Evolutionary conservation across 2,329 filamentous ascomycete genomes (phyloP).

Genomic region (Colletotrichum plurivorum): DNA sequence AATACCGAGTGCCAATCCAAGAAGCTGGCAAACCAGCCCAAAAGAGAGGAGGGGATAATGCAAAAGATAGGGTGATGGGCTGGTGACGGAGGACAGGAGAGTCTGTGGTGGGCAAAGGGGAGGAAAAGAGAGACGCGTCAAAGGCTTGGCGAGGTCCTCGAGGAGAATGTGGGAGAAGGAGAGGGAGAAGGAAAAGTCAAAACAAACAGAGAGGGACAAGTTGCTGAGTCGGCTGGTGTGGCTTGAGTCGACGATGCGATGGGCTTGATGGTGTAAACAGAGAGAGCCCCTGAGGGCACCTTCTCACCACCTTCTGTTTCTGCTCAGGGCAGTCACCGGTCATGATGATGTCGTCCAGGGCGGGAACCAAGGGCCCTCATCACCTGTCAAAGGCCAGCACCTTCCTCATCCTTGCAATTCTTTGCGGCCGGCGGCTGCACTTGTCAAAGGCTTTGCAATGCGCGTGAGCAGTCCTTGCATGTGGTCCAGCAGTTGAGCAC

Average conservation of each 20-base stretch:
- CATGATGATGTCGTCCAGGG: background rate
- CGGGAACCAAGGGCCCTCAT: background rate
- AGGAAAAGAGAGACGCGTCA: slow-evolving; percentile 21
- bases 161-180: slow-evolving; percentile 12
- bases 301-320: slow-evolving; percentile 25
- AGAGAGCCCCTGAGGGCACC: slow-evolving; percentile 14
- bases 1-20: slow-evolving; percentile 35
- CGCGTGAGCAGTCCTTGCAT: background rate
- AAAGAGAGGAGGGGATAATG: slow-evolving; percentile 34
- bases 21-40: slow-evolving; percentile 31
- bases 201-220: background rate
- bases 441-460: slow-evolving; percentile 15
- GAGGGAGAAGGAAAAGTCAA: slow-evolving; percentile 15
- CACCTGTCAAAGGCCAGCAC: slow-evolving; percentile 20
- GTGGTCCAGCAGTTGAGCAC: background rate
- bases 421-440: slow-evolving; percentile 13
- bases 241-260: slow-evolving; percentile 15
- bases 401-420: slow-evolving; percentile 7
- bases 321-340: slow-evolving; percentile 20
- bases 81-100: slow-evolving; percentile 11
- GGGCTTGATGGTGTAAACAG: slow-evolving; percentile 11
- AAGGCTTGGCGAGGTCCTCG: slow-evolving; percentile 10
- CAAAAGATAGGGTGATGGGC: slow-evolving; percentile 30
- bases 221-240: background rate
- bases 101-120: slow-evolving; percentile 14